Conservation (phyloP, 768 basidiomycete genomes). For the Kwoniella europaea region DNA sequence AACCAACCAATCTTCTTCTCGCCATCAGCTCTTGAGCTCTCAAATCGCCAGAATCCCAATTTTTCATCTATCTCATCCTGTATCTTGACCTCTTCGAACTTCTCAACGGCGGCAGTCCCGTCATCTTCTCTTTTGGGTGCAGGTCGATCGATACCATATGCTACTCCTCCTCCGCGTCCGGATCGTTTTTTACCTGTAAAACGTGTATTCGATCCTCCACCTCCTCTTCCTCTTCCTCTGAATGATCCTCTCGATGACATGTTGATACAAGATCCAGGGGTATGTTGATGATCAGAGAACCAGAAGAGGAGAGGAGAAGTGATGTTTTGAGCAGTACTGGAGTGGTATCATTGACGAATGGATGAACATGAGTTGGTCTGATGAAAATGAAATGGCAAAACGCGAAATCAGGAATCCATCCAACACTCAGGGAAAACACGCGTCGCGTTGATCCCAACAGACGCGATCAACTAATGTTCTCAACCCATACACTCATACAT, state of each 20-base stretch:
- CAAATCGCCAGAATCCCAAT: constrained; percentile 80
- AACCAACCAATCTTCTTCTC: constrained; percentile 83
- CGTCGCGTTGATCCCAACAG: constrained; percentile 5
- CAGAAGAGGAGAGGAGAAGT: not conserved
- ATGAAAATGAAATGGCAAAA: constrained; percentile 16
- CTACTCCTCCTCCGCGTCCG: constrained; percentile 55
- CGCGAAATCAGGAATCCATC: constrained; percentile 14
- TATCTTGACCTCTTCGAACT: constrained; percentile 77
- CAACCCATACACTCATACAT: not conserved
- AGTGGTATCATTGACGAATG: not conserved
- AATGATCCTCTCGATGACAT: constrained; percentile 22
- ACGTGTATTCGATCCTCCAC: constrained; percentile 49
- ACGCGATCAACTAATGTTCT: constrained; percentile 8
- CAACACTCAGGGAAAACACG: constrained; percentile 10
- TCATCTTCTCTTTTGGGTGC: constrained; percentile 81
- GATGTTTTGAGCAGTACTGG: not conserved
- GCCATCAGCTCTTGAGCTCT: constrained; percentile 67
- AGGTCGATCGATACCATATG: constrained; percentile 52
- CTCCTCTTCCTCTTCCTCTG: constrained; percentile 45
- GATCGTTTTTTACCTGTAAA: constrained; percentile 58
- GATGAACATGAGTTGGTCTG: not conserved
- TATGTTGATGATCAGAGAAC: not conserved
- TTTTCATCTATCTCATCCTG: constrained; percentile 91
- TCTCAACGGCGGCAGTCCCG: constrained; percentile 81
- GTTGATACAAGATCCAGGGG: constrained; percentile 15